A percentile compares a stretch with the other conserved stretches of the same genome.
Evolutionary conservation across 768 basidiomycete species (phyloP).

Genomic region (Termitomyces sp.): DNA sequence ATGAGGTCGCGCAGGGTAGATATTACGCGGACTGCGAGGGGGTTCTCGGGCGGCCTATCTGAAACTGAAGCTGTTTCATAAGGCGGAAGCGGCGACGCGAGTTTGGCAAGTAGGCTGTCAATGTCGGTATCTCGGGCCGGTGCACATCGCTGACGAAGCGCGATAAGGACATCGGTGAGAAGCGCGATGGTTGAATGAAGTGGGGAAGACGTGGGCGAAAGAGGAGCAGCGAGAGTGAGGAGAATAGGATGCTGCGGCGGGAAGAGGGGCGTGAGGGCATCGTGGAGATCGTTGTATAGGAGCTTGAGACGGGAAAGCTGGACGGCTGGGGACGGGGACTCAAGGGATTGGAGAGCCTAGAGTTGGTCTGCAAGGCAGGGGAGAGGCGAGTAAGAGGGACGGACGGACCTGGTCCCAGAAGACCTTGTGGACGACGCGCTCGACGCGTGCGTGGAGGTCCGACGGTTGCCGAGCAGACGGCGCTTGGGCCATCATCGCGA

Average conservation of each 20-base stretch:
- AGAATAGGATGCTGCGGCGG: slow-evolving; percentile 50
- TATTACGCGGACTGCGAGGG: slow-evolving; percentile 44
- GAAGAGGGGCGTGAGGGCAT: slow-evolving; percentile 50
- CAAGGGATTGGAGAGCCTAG: no score
- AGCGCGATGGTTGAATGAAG: slow-evolving; percentile 51
- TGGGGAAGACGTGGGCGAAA: slow-evolving; percentile 66
- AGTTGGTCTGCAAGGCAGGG: neutral
- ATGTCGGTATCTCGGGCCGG: slow-evolving; percentile 57
- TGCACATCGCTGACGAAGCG: slow-evolving; percentile 59
- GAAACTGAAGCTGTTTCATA: neutral
- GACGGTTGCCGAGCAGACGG: slow-evolving; percentile 2
- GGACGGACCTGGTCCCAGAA: slow-evolving; percentile 70
- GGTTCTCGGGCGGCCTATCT: neutral
- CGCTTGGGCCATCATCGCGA: slow-evolving; percentile 48
- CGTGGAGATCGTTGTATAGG: slow-evolving; percentile 50
- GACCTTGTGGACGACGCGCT: slow-evolving; percentile 53
- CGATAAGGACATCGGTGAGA: slow-evolving; percentile 47
- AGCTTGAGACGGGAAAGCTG: slow-evolving; percentile 57
- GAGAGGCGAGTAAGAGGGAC: slow-evolving; percentile 6
- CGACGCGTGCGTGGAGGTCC: slow-evolving; percentile 35
- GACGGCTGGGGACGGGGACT: slow-evolving; percentile 40
- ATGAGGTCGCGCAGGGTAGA: slow-evolving; percentile 45
- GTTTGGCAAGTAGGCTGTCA: slow-evolving; percentile 32
- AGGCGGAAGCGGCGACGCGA: slow-evolving; percentile 14
- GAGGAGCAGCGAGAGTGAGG: slow-evolving; percentile 46